Evolutionary conservation across 108 stramenopile genomes (phyloP).

Genomic region (Conticribra weissflogii): DNA sequence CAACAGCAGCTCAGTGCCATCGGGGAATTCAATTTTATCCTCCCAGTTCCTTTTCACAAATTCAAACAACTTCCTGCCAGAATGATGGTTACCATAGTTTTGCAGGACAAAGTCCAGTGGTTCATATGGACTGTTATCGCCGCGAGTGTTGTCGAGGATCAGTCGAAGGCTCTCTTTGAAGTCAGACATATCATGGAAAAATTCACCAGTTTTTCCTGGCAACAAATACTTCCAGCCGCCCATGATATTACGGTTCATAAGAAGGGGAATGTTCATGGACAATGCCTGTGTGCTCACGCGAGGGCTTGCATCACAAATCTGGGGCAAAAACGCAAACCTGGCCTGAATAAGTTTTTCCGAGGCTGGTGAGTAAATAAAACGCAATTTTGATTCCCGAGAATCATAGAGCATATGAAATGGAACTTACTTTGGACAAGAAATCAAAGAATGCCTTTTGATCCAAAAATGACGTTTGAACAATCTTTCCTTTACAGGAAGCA

Average conservation of each 20-base stretch:
- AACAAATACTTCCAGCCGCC: slow-evolving; percentile 55
- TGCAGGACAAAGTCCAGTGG: slow-evolving; percentile 27
- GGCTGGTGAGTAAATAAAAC: not conserved
- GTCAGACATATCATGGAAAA: slow-evolving; percentile 47
- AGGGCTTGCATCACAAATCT: slow-evolving; percentile 54
- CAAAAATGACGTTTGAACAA: slow-evolving; percentile 50
- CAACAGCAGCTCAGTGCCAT: slow-evolving; percentile 29
- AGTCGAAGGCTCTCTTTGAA: slow-evolving; percentile 31
- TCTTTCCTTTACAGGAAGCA: slow-evolving; percentile 29
- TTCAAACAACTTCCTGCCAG: slow-evolving; percentile 29
- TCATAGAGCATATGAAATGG: not conserved
- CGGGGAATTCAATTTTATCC: slow-evolving; percentile 30
- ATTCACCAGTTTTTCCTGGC: slow-evolving; percentile 48
- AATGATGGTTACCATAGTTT: slow-evolving; percentile 31
- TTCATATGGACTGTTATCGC: slow-evolving; percentile 30
- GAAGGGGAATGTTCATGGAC: slow-evolving; percentile 45
- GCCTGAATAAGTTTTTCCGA: slow-evolving; percentile 5
- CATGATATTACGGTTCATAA: slow-evolving; percentile 54
- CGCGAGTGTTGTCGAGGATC: slow-evolving; percentile 47
- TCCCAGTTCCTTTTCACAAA: slow-evolving; percentile 39
- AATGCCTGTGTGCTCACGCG: slow-evolving; percentile 52
- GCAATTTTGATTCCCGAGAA: not conserved
- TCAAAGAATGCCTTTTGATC: slow-evolving; percentile 41
- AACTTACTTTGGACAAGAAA: slow-evolving; percentile 36
- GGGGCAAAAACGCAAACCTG: slow-evolving; percentile 51